These are phyloP conservation scores for Grosmannia huntii DNA, from an alignment of 2,329 filamentous ascomycete genomes.

Conservation along the genomic window DNA sequence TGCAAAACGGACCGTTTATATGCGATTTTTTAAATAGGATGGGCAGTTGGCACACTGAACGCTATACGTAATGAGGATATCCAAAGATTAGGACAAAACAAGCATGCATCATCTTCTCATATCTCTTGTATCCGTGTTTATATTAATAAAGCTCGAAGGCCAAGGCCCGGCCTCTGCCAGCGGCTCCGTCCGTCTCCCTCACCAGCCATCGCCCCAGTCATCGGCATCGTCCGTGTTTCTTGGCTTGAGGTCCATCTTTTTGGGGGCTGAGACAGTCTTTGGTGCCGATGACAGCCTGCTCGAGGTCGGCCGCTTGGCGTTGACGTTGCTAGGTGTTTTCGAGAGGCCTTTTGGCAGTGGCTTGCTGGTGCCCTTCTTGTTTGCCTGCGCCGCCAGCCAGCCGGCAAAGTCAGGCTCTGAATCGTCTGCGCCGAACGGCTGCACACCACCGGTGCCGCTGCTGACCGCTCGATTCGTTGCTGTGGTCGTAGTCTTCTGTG, in stretches of 20 bases:
- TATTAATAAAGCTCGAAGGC: not conserved
- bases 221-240: conserved; percentile 46
- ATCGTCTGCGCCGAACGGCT: conserved; percentile 59
- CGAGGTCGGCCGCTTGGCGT: not conserved
- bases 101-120: not conserved
- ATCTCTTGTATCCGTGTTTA: not conserved
- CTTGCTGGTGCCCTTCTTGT: conserved; percentile 51
- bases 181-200: conserved; percentile 5
- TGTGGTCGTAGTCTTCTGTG: conserved; percentile 22
- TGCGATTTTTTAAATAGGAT: not conserved
- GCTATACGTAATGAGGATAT: not conserved
- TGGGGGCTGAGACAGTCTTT: conserved; percentile 28
- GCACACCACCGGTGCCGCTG: conserved; percentile 17
- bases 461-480: conserved; percentile 13
- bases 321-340: conserved; percentile 30
- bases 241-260: conserved; percentile 59
- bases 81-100: not conserved
- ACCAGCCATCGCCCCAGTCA: conserved; percentile 57
- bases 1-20: not conserved
- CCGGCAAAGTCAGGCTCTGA: conserved; percentile 92
- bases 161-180: not conserved
- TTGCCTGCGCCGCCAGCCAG: conserved; percentile 73
- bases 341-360: conserved; percentile 70
- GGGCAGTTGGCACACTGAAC: not conserved
- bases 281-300: conserved; percentile 14